These are phyloP conservation scores for Artemisia annua DNA, from an alignment of 129 eudicot genomes.

Conservation along the genomic window DNA sequence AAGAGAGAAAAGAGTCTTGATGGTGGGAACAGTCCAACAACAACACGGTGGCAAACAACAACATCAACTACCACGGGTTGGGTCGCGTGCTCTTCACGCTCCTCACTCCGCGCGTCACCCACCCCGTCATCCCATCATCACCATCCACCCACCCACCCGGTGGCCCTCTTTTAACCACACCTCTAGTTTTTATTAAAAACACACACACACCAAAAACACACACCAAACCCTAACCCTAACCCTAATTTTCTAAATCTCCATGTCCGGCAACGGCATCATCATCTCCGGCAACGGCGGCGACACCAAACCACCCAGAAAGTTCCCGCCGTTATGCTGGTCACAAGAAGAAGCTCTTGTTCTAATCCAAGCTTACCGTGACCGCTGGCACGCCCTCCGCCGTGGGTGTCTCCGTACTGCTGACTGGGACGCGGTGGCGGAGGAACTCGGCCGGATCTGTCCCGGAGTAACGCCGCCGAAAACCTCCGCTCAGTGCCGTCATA, in stretches of 20 bases:
- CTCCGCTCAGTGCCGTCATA: conserved; percentile 99
- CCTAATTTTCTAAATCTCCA: not conserved
- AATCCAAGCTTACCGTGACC: conserved; percentile 78
- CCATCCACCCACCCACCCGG: conserved; percentile 18
- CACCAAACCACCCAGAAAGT: conserved; percentile 42
- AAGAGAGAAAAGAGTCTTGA: not conserved
- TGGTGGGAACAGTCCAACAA: too few relatives aligned
- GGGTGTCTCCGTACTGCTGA: conserved; percentile 94
- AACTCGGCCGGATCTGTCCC: conserved; percentile 57
- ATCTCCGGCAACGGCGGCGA: conserved; percentile 22
- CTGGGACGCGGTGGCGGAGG: conserved; percentile 90
- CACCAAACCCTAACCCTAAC: not conserved
- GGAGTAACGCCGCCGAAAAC: conserved; percentile 74
- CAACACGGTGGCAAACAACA: conserved; percentile 5
- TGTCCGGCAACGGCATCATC: conserved; percentile 16
- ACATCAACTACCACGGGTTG: too few relatives aligned
- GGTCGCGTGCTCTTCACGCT: not conserved
- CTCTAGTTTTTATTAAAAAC: too few relatives aligned
- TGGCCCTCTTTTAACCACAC: conserved; percentile 5
- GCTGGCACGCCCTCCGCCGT: conserved; percentile 95
- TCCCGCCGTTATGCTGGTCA: conserved; percentile 97
- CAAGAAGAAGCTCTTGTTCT: conserved; percentile 82
- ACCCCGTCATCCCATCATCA: conserved; percentile 6
- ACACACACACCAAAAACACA: not conserved
- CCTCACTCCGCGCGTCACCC: not conserved